These are phyloP conservation scores for Acacia confusa DNA, from an alignment of 306 rosid species.

Conservation along the genomic window DNA sequence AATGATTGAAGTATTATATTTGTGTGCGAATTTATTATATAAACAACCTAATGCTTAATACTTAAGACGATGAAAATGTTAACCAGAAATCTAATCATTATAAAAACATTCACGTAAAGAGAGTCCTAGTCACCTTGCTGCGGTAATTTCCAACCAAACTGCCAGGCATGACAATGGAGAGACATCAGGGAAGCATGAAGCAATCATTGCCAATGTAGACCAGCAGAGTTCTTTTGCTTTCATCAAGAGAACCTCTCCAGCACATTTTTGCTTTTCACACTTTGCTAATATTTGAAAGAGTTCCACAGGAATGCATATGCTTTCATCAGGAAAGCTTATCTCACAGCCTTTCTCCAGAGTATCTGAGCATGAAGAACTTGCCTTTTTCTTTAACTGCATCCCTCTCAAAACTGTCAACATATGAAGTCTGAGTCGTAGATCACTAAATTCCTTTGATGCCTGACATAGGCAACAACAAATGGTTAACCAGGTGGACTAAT, in stretches of 20 bases:
- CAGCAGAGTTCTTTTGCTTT: slow-evolving; percentile 95
- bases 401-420: slow-evolving; percentile 83
- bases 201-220: slow-evolving; percentile 93
- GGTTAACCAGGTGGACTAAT: slow-evolving; percentile 29
- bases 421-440: slow-evolving; percentile 83
- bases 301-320: slow-evolving; percentile 71
- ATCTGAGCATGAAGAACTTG: slow-evolving; percentile 60
- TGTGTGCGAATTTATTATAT: background rate
- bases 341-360: slow-evolving; percentile 55
- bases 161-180: slow-evolving; percentile 87
- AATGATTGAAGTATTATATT: slow-evolving; percentile 14
- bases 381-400: slow-evolving; percentile 77
- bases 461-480: slow-evolving; percentile 39
- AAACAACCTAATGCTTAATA: background rate
- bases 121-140: slow-evolving; percentile 73
- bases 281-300: slow-evolving; percentile 85
- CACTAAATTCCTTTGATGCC: slow-evolving; percentile 93
- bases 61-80: slow-evolving; percentile 3
- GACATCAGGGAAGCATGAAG: slow-evolving; percentile 89
- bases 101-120: slow-evolving; percentile 32
- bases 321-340: slow-evolving; percentile 59
- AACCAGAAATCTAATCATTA: slow-evolving; percentile 28
- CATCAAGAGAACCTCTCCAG: slow-evolving; percentile 83
- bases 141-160: slow-evolving; percentile 96
- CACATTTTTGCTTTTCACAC: slow-evolving; percentile 72